Conservation (phyloP, 1,139 yeast species). For the Zygosaccharomyces sapae region DNA sequence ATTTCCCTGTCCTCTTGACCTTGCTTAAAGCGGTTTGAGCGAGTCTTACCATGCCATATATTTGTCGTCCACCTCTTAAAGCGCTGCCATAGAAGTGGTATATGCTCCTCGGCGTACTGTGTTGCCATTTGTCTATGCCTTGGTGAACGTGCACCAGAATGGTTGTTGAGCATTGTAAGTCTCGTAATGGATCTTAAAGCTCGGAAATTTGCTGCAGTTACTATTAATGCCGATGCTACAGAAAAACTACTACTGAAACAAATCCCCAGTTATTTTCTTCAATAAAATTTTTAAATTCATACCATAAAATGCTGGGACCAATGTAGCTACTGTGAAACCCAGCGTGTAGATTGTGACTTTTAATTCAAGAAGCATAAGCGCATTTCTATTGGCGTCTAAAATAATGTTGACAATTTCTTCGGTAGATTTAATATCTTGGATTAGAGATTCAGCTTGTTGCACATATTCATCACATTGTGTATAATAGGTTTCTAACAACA, state of each 20-base stretch:
- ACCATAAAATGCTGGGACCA: constrained; percentile 84
- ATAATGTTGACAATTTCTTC: constrained; percentile 96
- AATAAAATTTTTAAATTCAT: constrained; percentile 87
- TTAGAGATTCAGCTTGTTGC: constrained; percentile 81
- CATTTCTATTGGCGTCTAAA: constrained; percentile 89
- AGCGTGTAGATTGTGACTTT: constrained; percentile 81
- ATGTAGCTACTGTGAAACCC: constrained; percentile 74
- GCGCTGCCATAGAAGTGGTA: constrained; percentile 23
- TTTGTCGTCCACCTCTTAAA: constrained; percentile 15
- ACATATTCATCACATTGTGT: constrained; percentile 96
- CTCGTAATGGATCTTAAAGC: constrained; percentile 44
- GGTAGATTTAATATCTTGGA: constrained; percentile 81
- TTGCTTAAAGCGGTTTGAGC: constrained; percentile 12
- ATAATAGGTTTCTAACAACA: constrained; percentile 88
- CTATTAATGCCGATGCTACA: constrained; percentile 40
- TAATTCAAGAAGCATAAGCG: constrained; percentile 83
- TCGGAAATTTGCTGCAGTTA: constrained; percentile 41
- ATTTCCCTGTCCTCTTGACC: constrained; percentile 51
- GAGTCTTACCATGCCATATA: constrained; percentile 24
- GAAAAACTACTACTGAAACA: constrained; percentile 40
- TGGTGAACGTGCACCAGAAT: constrained; percentile 23
- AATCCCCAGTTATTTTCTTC: constrained; percentile 65
- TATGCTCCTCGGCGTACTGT: constrained; percentile 20
- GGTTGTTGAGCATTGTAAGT: constrained; percentile 42
- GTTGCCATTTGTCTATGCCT: constrained; percentile 25